Evolutionary conservation across 441 rosid genomes (phyloP).

Genomic region (Euphorbia corollata): DNA sequence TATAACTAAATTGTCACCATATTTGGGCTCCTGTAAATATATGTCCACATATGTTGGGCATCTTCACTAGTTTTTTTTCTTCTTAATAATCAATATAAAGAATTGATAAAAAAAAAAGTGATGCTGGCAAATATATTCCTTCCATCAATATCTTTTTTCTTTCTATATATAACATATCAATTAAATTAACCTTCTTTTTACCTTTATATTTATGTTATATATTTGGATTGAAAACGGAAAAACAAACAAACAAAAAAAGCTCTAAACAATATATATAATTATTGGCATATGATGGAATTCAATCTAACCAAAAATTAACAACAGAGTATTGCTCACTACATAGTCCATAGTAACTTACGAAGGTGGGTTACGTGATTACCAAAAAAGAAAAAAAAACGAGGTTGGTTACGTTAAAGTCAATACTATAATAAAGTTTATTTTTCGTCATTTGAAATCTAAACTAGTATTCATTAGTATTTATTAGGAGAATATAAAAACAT

Average conservation of each 20-base stretch:
- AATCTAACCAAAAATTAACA: background rate
- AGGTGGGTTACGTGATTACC: too few relatives aligned
- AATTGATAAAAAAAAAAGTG: constrained; percentile 17
- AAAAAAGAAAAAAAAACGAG: too few relatives aligned
- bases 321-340: background rate
- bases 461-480: too few relatives aligned
- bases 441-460: background rate
- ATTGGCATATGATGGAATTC: constrained; percentile 14
- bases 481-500: too few relatives aligned
- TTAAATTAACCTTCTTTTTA: background rate
- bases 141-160: constrained; percentile 19
- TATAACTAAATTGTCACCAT: constrained; percentile 24
- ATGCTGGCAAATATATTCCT: constrained; percentile 30
- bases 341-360: background rate
- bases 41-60: constrained; percentile 29
- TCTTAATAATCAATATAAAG: constrained; percentile 21
- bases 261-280: constrained; percentile 19
- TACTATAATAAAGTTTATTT: too few relatives aligned
- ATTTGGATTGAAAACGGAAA: constrained; percentile 5
- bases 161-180: background rate
- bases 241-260: constrained; percentile 1
- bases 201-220: background rate
- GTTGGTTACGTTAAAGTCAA: too few relatives aligned
- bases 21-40: constrained; percentile 23
- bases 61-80: constrained; percentile 27